phyloP scores from a whole-genome alignment of 306 rosid genomes.

The Dicorynia guianensis region DNA sequence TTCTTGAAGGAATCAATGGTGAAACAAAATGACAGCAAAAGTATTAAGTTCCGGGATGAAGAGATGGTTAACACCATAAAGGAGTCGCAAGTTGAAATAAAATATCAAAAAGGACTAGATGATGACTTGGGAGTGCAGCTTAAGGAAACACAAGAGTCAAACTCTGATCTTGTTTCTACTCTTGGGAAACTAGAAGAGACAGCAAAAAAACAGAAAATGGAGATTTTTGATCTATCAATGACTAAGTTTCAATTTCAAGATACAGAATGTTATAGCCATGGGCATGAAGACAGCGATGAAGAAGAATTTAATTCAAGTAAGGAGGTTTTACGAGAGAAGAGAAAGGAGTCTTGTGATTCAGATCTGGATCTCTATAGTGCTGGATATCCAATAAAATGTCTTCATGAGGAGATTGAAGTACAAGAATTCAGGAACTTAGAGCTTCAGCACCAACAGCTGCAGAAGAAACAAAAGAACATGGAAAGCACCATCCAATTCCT shows the following conservation, averaged over 20 bases:
- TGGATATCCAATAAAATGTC: constrained; percentile 46
- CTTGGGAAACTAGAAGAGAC: constrained; percentile 44
- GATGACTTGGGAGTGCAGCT: constrained; percentile 43
- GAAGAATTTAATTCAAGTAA: constrained; percentile 43
- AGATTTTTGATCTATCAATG: constrained; percentile 42
- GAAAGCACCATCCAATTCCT: constrained; percentile 45
- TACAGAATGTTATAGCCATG: constrained; percentile 32
- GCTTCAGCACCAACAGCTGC: constrained; percentile 4
- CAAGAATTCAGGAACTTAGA: constrained; percentile 46
- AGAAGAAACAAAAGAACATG: constrained; percentile 44
- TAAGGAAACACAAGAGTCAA: constrained; percentile 42
- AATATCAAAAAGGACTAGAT: constrained; percentile 38
- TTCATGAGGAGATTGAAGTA: constrained; percentile 54
- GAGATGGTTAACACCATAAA: constrained; percentile 44
- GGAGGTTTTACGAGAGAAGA: constrained; percentile 37
- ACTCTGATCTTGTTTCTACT: constrained; percentile 39
- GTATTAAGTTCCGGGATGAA: constrained; percentile 32
- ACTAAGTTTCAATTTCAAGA: constrained; percentile 39
- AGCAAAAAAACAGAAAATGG: constrained; percentile 44
- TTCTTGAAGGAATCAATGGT: constrained; percentile 6
- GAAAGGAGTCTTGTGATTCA: constrained; percentile 42
- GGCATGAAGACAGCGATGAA: constrained; percentile 48
- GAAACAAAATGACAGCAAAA: constrained; percentile 40
- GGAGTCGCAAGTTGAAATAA: constrained; percentile 50
- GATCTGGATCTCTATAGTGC: constrained; percentile 26